Evolutionary conservation across 257 asterid species (phyloP).

Genomic region (Misopates orontium): DNA sequence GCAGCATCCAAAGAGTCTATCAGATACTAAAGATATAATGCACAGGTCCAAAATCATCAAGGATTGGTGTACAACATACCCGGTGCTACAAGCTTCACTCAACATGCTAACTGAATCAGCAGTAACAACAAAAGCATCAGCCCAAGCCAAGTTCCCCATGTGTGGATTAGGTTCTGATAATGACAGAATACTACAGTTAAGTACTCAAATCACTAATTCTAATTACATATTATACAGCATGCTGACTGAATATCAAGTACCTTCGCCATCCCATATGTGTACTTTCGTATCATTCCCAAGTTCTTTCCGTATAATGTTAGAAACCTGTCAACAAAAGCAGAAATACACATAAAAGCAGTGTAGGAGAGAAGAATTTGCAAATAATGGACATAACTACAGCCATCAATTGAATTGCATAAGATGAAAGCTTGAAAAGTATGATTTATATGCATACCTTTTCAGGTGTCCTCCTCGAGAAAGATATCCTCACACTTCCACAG

Average conservation of each 20-base stretch:
- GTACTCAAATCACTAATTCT: slow-evolving; percentile 9
- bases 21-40: slow-evolving; percentile 20
- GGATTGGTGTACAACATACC: slow-evolving; percentile 49
- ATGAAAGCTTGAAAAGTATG: slow-evolving; percentile 23
- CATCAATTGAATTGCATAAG: slow-evolving; percentile 7
- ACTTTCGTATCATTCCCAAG: slow-evolving; percentile 75
- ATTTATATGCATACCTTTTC: slow-evolving; percentile 53
- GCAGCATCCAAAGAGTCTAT: slow-evolving; percentile 29
- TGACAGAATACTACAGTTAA: slow-evolving; percentile 27
- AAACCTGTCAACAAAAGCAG: slow-evolving; percentile 45
- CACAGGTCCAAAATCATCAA: slow-evolving; percentile 22
- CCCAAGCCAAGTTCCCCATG: slow-evolving; percentile 98
- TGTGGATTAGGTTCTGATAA: slow-evolving; percentile 89
- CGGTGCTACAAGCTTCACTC: slow-evolving; percentile 99
- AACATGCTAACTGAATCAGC: slow-evolving; percentile 96
- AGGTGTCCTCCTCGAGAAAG: slow-evolving; percentile 94
- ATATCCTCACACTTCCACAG: slow-evolving; percentile 91
- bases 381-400: background rate
- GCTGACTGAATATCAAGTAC: slow-evolving; percentile 36
- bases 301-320: slow-evolving; percentile 64
- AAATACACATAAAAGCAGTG: slow-evolving; percentile 11
- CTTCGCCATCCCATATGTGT: slow-evolving; percentile 91
- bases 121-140: slow-evolving; percentile 79
- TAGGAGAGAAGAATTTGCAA: slow-evolving; percentile 1
- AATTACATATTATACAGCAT: slow-evolving; percentile 13